Evolutionary conservation across 805 yeast species (phyloP).

Genomic region (Pichia paraexigua): DNA sequence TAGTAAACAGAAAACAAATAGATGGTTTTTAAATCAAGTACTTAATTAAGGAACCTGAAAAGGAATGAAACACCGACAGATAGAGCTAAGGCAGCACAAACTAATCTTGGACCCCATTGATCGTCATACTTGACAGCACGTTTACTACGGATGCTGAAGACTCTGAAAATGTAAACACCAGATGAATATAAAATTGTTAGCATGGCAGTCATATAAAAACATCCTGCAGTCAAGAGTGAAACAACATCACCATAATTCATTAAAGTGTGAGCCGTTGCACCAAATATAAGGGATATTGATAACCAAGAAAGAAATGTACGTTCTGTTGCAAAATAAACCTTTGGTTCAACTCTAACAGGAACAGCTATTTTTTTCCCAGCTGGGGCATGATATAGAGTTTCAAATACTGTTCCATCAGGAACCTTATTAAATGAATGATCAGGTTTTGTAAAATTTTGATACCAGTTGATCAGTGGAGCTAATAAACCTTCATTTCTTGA

Average conservation of each 20-base stretch:
- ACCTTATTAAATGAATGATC: constrained; percentile 50
- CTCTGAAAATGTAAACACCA: constrained; percentile 72
- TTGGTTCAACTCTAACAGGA: constrained; percentile 95
- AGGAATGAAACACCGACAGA: constrained; percentile 59
- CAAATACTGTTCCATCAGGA: constrained; percentile 55
- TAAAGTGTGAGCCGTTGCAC: constrained; percentile 82
- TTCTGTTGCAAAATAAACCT: constrained; percentile 98
- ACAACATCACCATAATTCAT: constrained; percentile 74
- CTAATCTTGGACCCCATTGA: constrained; percentile 74
- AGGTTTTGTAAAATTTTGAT: constrained; percentile 17
- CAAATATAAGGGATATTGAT: constrained; percentile 79
- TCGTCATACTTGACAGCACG: constrained; percentile 83
- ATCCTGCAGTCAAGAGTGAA: constrained; percentile 74
- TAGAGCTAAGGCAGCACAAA: constrained; percentile 66
- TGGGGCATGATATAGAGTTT: constrained; percentile 58
- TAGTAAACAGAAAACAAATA: not conserved
- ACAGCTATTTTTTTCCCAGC: constrained; percentile 84
- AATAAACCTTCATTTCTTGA: constrained; percentile 10
- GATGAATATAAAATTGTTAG: constrained; percentile 67
- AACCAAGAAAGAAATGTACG: constrained; percentile 92
- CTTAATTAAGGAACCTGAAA: constrained; percentile 36
- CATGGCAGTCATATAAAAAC: constrained; percentile 77
- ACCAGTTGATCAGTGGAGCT: constrained; percentile 12
- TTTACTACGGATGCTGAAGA: constrained; percentile 72
- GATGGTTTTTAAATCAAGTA: too few relatives aligned